Conservation (phyloP, 345 rosid genomes). For the Fremontodendron californicum region DNA sequence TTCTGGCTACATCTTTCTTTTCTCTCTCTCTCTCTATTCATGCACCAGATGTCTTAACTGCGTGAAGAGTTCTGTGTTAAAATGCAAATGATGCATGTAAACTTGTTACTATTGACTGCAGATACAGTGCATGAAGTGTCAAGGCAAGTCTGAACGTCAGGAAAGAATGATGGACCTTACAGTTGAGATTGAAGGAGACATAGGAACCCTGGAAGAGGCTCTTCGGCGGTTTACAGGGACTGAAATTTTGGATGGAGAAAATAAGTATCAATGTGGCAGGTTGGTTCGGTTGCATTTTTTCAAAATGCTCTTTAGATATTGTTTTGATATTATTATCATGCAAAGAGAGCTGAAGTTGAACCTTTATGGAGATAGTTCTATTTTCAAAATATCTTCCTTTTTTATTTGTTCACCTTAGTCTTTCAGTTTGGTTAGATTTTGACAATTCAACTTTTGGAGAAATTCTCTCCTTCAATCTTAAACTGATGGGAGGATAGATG, state of each 20-base stretch:
- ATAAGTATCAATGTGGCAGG: slow-evolving; percentile 92
- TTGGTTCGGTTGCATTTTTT: slow-evolving; percentile 26
- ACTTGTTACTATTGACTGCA: slow-evolving; percentile 22
- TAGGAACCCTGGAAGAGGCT: slow-evolving; percentile 87
- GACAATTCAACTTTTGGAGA: not conserved
- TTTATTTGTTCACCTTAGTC: not conserved
- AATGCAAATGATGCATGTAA: slow-evolving; percentile 5
- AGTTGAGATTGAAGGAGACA: slow-evolving; percentile 90
- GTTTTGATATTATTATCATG: not conserved
- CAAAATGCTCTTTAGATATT: not conserved
- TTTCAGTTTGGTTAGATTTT: not conserved
- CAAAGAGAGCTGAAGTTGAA: not conserved
- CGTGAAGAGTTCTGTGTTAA: not conserved
- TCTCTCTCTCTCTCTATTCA: not conserved
- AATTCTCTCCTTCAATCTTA: not conserved
- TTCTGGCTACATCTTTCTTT: not conserved
- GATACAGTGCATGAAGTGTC: slow-evolving; percentile 92
- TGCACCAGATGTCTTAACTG: not conserved
- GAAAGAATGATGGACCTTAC: slow-evolving; percentile 99
- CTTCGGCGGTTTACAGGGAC: slow-evolving; percentile 72
- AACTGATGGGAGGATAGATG: not conserved
- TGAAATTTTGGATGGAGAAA: slow-evolving; percentile 94
- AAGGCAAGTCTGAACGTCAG: slow-evolving; percentile 68
- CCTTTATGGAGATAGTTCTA: not conserved
- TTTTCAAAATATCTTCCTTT: not conserved